Percentiles rank a stretch among this genome's conserved stretches.
phyloP scores from a whole-genome alignment of 2,329 filamentous ascomycete genomes.

The Berkeleyomyces basicola region DNA sequence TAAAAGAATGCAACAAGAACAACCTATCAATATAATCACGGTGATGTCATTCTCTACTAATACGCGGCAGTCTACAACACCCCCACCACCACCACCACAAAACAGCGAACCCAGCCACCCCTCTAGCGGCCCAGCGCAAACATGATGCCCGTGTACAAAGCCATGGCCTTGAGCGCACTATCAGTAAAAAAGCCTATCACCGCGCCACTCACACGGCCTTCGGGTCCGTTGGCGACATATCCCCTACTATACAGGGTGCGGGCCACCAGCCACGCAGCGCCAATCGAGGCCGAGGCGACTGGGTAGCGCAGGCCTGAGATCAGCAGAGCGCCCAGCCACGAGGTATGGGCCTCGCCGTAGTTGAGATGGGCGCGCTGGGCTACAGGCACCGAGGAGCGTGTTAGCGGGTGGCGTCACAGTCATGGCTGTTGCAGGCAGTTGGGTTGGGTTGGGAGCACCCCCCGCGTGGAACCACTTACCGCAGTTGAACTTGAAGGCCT shows the following conservation, averaged over 20 bases:
- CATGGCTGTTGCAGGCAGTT: too few relatives aligned
- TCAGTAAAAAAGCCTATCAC: slow-evolving; percentile 22
- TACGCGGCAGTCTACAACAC: background rate
- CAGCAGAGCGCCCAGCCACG: slow-evolving; percentile 35
- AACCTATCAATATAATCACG: background rate
- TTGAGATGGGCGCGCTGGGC: slow-evolving; percentile 46
- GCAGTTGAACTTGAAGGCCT: slow-evolving; percentile 45
- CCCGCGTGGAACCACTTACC: slow-evolving; percentile 22
- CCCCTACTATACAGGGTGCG: slow-evolving; percentile 39
- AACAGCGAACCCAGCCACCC: background rate
- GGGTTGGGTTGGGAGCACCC: background rate
- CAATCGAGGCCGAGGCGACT: slow-evolving; percentile 29
- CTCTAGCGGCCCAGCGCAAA: slow-evolving; percentile 22
- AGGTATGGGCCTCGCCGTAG: slow-evolving; percentile 43
- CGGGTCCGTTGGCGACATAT: slow-evolving; percentile 32
- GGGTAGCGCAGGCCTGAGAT: slow-evolving; percentile 42
- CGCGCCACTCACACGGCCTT: slow-evolving; percentile 28
- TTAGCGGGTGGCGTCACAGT: background rate
- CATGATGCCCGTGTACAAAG: slow-evolving; percentile 27
- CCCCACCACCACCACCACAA: background rate
- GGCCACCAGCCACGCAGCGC: slow-evolving; percentile 34
- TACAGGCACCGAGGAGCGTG: slow-evolving; percentile 15
- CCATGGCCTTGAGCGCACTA: slow-evolving; percentile 25
- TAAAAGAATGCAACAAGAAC: too few relatives aligned
- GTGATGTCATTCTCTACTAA: background rate